Percentiles rank a stretch among this genome's conserved stretches.
These are phyloP conservation scores for Chaetomiaceae sp. DNA, from an alignment of 2,329 filamentous ascomycete species.

Conservation along the genomic window DNA sequence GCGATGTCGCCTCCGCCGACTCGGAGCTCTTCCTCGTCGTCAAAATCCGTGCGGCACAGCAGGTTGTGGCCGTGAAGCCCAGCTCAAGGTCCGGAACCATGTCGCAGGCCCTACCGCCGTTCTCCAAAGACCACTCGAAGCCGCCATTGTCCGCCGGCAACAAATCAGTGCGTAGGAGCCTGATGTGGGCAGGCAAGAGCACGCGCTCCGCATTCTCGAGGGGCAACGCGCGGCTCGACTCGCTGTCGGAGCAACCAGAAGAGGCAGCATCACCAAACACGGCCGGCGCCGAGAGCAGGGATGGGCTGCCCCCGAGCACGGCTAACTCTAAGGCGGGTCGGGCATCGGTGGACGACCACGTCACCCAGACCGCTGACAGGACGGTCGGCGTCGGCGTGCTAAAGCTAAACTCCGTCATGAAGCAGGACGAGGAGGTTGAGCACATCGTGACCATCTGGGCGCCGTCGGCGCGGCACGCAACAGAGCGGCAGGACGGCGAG, in stretches of 20 bases:
- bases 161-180: conserved; percentile 53
- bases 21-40: conserved; percentile 78
- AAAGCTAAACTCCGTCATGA: conserved; percentile 68
- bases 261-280: conserved; percentile 31
- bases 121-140: conserved; percentile 41
- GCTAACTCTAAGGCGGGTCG: conserved; percentile 45
- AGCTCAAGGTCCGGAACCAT: conserved; percentile 46
- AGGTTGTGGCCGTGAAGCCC: conserved; percentile 42
- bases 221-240: conserved; percentile 47
- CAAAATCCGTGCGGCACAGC: conserved; percentile 61
- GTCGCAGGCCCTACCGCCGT: conserved; percentile 30
- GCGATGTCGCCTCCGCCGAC: conserved; percentile 55
- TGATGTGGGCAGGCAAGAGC: conserved; percentile 64
- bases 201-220: conserved; percentile 50
- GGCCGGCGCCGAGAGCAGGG: conserved; percentile 36
- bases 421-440: conserved; percentile 64
- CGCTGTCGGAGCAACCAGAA: conserved; percentile 49
- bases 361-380: conserved; percentile 48
- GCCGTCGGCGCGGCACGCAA: conserved; percentile 46
- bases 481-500: conserved; percentile 54
- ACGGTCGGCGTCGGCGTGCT: conserved; percentile 72
- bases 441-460: conserved; percentile 75
- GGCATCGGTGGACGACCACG: conserved; percentile 30
- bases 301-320: conserved; percentile 48
- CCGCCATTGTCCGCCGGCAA: conserved; percentile 43